phyloP scores from a whole-genome alignment of 169 alveolate genomes.

The Cryptosporidium canis region DNA sequence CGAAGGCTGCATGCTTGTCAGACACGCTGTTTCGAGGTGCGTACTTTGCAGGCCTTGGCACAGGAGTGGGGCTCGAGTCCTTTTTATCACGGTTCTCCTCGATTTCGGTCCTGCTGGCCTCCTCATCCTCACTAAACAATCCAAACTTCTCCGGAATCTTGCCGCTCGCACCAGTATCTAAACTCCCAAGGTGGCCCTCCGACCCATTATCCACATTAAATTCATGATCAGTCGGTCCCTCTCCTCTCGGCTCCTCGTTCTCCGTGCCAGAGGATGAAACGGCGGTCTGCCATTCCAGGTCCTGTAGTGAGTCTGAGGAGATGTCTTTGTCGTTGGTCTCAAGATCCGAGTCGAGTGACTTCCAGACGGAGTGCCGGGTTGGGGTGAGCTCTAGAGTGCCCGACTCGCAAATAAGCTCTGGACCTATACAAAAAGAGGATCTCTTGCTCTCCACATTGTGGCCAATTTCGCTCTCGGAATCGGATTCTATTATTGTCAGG shows the following conservation, averaged over 20 bases:
- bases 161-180: background rate
- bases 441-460: background rate
- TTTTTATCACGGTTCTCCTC: background rate
- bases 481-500: constrained; percentile 19
- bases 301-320: constrained; percentile 14
- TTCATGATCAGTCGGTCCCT: background rate
- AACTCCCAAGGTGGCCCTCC: background rate
- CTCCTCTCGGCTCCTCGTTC: background rate
- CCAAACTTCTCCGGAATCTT: background rate
- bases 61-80: background rate
- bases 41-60: background rate
- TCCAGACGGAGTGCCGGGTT: background rate
- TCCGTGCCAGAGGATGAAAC: background rate
- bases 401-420: constrained; percentile 36
- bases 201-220: background rate
- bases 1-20: constrained; percentile 2
- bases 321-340: background rate
- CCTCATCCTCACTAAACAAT: background rate
- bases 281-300: constrained; percentile 50
- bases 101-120: background rate
- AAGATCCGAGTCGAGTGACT: constrained; percentile 31
- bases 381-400: background rate
- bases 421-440: constrained; percentile 67
- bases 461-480: background rate
- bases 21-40: background rate